phyloP scores from a whole-genome alignment of 306 rosid genomes.

The Malus sylvestris region DNA sequence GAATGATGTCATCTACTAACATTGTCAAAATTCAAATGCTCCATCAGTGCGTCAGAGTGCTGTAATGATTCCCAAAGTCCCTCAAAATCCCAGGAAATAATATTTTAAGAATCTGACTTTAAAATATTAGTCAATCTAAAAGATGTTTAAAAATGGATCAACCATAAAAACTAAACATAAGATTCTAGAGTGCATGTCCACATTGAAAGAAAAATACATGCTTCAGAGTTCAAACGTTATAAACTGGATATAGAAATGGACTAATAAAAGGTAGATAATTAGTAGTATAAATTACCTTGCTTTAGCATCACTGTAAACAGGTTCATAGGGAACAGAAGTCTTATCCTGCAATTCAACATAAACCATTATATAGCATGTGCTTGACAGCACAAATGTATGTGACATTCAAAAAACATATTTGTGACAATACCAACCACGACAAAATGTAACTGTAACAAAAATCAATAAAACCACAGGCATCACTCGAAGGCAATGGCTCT shows the following conservation, averaged over 20 bases:
- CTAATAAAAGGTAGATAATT: background rate
- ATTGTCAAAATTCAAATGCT: background rate
- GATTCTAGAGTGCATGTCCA: background rate
- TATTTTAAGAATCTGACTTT: background rate
- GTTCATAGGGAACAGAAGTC: conserved; percentile 31
- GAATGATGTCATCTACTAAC: background rate
- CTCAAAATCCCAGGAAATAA: background rate
- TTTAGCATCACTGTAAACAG: conserved; percentile 42
- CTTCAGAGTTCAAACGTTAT: background rate
- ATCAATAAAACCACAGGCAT: background rate
- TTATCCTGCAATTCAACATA: conserved; percentile 29
- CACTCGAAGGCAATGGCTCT: background rate
- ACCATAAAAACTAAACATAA: background rate
- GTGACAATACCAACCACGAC: background rate
- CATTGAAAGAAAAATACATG: background rate
- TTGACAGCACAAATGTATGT: background rate
- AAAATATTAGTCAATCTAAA: background rate
- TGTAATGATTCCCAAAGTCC: no score
- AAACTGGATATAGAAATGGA: background rate
- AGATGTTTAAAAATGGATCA: background rate
- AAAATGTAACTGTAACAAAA: background rate
- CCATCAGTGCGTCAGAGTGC: background rate
- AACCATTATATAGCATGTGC: background rate
- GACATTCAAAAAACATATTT: background rate
- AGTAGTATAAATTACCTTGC: conserved; percentile 33